Conservation (phyloP, 106 monocot species). For the Dendrobium chrysotoxum region DNA sequence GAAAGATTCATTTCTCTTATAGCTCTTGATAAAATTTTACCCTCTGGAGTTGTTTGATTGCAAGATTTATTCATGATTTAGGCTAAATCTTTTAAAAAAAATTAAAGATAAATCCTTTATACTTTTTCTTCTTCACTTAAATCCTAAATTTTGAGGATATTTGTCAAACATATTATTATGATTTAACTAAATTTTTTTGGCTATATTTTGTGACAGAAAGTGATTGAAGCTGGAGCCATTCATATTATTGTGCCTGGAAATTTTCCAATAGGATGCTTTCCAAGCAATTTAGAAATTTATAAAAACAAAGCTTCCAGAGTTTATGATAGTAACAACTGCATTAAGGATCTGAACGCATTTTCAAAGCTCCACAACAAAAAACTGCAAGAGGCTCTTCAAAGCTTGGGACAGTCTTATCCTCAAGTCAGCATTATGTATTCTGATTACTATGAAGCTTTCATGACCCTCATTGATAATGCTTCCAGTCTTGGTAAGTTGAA, state of each 20-base stretch:
- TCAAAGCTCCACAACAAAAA: conserved; percentile 30
- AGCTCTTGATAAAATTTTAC: too few relatives aligned
- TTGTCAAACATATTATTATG: too few relatives aligned
- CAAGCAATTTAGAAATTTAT: background rate
- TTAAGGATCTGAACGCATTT: conserved; percentile 15
- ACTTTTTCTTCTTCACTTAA: too few relatives aligned
- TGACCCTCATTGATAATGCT: conserved; percentile 27
- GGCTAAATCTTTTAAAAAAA: too few relatives aligned
- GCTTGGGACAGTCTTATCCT: conserved; percentile 17
- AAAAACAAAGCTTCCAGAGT: background rate
- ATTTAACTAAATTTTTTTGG: too few relatives aligned
- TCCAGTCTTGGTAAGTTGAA: conserved; percentile 14
- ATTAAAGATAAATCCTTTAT: too few relatives aligned
- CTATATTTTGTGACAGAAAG: background rate
- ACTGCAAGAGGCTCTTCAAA: conserved; percentile 15
- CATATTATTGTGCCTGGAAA: conserved; percentile 20
- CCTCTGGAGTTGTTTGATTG: too few relatives aligned
- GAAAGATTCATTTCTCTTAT: too few relatives aligned
- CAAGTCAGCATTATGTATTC: conserved; percentile 25
- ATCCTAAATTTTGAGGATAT: too few relatives aligned
- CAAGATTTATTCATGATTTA: too few relatives aligned
- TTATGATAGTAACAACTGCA: conserved; percentile 1
- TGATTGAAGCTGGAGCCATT: conserved; percentile 18
- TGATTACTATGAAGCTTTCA: conserved; percentile 34
- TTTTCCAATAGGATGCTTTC: conserved; percentile 24